Conservation (phyloP, 306 rosid genomes). For the Trifolium subterraneum region DNA sequence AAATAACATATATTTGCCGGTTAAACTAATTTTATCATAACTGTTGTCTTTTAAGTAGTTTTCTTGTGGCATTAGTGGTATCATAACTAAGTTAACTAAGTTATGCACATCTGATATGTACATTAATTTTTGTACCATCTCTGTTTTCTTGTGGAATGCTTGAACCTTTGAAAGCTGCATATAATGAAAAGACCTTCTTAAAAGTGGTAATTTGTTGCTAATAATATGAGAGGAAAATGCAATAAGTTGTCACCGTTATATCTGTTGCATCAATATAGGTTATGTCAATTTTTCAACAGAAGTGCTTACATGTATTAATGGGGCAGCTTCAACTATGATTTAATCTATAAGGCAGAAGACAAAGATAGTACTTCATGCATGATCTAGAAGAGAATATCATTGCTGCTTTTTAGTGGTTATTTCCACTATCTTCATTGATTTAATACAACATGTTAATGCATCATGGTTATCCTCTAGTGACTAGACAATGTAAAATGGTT, state of each 20-base stretch:
- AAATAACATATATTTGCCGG: neutral
- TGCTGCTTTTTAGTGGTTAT: conserved; percentile 8
- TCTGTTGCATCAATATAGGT: neutral
- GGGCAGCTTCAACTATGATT: neutral
- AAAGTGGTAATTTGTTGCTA: neutral
- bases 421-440: neutral
- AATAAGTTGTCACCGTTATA: neutral
- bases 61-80: too few relatives aligned
- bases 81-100: too few relatives aligned
- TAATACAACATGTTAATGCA: neutral
- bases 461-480: neutral
- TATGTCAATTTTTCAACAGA: neutral
- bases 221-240: neutral
- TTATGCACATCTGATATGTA: neutral
- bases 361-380: neutral
- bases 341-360: neutral
- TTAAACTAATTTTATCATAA: too few relatives aligned
- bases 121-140: neutral
- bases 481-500: neutral
- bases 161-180: conserved; percentile 4
- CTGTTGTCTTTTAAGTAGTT: neutral
- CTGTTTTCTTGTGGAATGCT: neutral
- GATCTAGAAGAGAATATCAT: neutral
- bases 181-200: neutral
- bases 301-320: neutral